Percentiles rank a stretch among this genome's conserved stretches.
Conservation (phyloP, 345 rosid genomes). For the Nasturtium officinale region DNA sequence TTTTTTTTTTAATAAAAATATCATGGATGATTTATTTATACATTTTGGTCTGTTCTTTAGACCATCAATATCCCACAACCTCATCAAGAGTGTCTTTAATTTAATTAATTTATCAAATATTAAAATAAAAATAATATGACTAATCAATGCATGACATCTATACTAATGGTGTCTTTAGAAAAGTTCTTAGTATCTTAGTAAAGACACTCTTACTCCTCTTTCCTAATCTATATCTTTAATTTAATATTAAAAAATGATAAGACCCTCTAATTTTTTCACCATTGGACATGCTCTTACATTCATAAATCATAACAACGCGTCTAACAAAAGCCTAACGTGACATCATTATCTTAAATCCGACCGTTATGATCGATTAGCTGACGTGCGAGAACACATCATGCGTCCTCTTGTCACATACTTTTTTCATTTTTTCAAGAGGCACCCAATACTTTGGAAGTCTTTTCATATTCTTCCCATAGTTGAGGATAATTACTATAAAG, state of each 20-base stretch:
- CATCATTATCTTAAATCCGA: constrained; percentile 36
- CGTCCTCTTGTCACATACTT: constrained; percentile 30
- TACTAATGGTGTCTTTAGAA: too few species aligned
- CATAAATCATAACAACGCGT: constrained; percentile 21
- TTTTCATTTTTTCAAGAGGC: neutral
- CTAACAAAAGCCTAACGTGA: constrained; percentile 27
- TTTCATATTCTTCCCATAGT: constrained; percentile 13
- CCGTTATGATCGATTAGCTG: constrained; percentile 37
- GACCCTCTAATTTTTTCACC: too few species aligned
- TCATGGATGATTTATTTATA: constrained; percentile 20
- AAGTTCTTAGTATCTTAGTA: too few species aligned
- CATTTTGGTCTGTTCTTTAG: constrained; percentile 19
- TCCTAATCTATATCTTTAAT: too few species aligned
- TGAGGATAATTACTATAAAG: constrained; percentile 1
- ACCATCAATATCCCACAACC: too few species aligned
- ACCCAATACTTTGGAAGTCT: constrained; percentile 6
- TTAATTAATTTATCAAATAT: too few species aligned
- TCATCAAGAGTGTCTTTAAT: too few species aligned
- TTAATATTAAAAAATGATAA: too few species aligned
- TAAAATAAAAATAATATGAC: too few species aligned
- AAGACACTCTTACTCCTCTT: too few species aligned
- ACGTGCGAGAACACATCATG: constrained; percentile 38
- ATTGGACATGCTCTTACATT: neutral
- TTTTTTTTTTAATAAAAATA: neutral
- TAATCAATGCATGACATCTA: too few species aligned